phyloP scores from a whole-genome alignment of 768 basidiomycete genomes.

The Leccinellum rugosiceps region DNA sequence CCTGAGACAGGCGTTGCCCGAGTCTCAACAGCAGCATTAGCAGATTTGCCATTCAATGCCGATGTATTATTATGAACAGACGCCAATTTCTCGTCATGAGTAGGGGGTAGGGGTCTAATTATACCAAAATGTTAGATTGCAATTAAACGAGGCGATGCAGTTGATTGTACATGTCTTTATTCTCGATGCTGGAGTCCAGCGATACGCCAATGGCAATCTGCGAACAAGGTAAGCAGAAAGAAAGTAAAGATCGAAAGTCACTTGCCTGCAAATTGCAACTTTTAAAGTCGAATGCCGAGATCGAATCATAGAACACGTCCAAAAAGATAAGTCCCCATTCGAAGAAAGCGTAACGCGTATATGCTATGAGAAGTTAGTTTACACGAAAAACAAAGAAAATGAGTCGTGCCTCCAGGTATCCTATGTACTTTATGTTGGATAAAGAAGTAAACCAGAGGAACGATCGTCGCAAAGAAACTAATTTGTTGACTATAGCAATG shows the following conservation, averaged over 20 bases:
- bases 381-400: background rate
- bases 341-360: conserved; percentile 81
- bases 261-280: conserved; percentile 53
- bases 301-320: conserved; percentile 71
- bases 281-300: conserved; percentile 58
- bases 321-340: conserved; percentile 82
- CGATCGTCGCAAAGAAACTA: conserved; percentile 69
- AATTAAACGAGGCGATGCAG: conserved; percentile 37
- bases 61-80: background rate
- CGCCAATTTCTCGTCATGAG: conserved; percentile 6
- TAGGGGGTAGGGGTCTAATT: conserved; percentile 18
- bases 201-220: conserved; percentile 29
- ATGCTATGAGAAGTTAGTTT: conserved; percentile 49
- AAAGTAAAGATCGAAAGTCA: background rate
- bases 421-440: conserved; percentile 79
- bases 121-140: conserved; percentile 20
- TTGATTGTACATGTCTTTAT: conserved; percentile 45
- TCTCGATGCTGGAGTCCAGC: conserved; percentile 18
- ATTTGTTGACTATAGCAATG: conserved; percentile 9
- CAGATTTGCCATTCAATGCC: conserved; percentile 1
- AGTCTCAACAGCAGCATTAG: background rate
- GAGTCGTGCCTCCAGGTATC: conserved; percentile 69
- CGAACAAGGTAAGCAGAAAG: background rate
- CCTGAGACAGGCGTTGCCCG: background rate
- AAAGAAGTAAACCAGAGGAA: conserved; percentile 81